A percentile compares a stretch with the other conserved stretches of the same genome.
Evolutionary conservation across 345 rosid genomes (phyloP).

Genomic region (Ceriops tagal): DNA sequence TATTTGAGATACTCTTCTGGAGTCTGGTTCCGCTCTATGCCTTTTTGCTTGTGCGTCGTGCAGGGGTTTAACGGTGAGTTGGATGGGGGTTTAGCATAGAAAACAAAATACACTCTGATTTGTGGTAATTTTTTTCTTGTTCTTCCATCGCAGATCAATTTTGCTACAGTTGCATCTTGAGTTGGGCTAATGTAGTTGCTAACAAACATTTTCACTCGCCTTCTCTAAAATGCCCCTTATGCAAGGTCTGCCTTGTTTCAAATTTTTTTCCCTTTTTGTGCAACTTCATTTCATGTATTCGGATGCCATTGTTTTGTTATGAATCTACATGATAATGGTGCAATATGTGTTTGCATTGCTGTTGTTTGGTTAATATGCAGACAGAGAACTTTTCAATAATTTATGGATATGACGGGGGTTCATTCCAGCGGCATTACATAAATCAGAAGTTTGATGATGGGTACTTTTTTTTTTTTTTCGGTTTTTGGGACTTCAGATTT

Average conservation of each 20-base stretch:
- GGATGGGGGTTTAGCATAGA: neutral
- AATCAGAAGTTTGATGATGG: conserved; percentile 36
- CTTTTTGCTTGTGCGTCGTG: neutral
- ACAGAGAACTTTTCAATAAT: conserved; percentile 61
- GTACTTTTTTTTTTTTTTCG: conserved; percentile 28
- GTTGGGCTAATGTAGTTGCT: conserved; percentile 71
- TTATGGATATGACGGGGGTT: conserved; percentile 56
- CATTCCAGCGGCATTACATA: conserved; percentile 61
- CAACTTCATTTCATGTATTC: neutral
- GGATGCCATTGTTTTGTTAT: neutral
- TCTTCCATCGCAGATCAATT: conserved; percentile 62
- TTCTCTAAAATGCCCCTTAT: conserved; percentile 73
- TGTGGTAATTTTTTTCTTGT: neutral
- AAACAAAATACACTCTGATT: neutral
- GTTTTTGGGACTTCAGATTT: neutral
- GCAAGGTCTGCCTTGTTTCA: conserved; percentile 58
- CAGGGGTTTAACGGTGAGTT: neutral
- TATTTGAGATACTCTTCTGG: neutral
- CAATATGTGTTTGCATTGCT: conserved; percentile 4
- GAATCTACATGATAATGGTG: neutral
- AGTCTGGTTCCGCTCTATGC: neutral
- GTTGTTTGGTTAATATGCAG: conserved; percentile 40
- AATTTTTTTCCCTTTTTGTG: neutral
- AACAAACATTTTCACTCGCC: conserved; percentile 45
- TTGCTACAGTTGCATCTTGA: conserved; percentile 73